Conservation (phyloP, 148 eudicot genomes). For the Cornus florida region DNA sequence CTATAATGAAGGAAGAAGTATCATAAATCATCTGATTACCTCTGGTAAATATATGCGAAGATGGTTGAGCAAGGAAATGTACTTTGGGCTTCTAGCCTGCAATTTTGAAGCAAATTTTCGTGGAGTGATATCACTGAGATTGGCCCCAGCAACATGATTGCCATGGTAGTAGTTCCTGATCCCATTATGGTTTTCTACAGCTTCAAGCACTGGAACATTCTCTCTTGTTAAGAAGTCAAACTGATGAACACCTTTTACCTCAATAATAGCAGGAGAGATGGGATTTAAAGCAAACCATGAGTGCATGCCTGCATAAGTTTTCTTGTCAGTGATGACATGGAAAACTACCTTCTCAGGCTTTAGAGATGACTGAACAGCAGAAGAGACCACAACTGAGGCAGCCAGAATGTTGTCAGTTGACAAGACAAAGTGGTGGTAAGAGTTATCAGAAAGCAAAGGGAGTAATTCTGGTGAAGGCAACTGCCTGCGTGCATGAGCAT, state of each 20-base stretch:
- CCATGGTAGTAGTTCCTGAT: conserved; percentile 92
- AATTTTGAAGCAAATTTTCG: conserved; percentile 86
- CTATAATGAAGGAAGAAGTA: not conserved
- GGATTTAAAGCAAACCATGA: conserved; percentile 97
- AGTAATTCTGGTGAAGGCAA: conserved; percentile 95
- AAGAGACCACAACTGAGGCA: conserved; percentile 93
- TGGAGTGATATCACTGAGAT: conserved; percentile 85
- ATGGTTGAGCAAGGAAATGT: conserved; percentile 95
- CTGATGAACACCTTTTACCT: conserved; percentile 98
- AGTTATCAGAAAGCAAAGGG: conserved; percentile 85
- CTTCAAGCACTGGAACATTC: conserved; percentile 98
- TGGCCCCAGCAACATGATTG: conserved; percentile 85
- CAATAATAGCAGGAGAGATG: conserved; percentile 81
- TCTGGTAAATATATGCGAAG: conserved; percentile 96
- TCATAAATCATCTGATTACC: conserved; percentile 40
- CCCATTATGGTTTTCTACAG: conserved; percentile 85
- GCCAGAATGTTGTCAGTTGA: conserved; percentile 93
- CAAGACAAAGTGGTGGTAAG: conserved; percentile 77
- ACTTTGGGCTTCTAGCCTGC: conserved; percentile 98
- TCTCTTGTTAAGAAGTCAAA: conserved; percentile 98
- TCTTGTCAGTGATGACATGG: conserved; percentile 96
- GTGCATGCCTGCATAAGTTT: conserved; percentile 99
- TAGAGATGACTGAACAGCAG: conserved; percentile 72
- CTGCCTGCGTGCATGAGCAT: conserved; percentile 97
- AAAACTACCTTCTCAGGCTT: conserved; percentile 84